Conservation (phyloP, 1,139 yeast genomes). For the Pichia sp. region DNA sequence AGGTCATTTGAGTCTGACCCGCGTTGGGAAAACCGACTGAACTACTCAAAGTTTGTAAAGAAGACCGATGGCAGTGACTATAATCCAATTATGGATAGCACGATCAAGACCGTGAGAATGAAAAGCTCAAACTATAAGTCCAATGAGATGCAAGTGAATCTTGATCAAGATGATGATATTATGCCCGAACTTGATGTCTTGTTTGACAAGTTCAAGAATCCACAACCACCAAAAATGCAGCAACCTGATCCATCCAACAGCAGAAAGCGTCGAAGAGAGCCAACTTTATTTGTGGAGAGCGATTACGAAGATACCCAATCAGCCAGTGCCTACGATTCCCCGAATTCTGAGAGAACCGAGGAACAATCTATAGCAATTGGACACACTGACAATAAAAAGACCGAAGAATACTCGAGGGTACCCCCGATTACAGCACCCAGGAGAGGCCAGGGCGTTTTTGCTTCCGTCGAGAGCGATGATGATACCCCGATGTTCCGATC, state of each 20-base stretch:
- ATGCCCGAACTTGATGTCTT: conserved; percentile 13
- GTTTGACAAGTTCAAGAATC: conserved; percentile 5
- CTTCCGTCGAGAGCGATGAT: conserved; percentile 23
- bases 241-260: background rate
- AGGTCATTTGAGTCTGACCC: conserved; percentile 11
- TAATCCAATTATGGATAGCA: conserved; percentile 24
- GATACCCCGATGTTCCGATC: conserved; percentile 34
- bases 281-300: conserved; percentile 11
- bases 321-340: too few species aligned
- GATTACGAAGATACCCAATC: conserved; percentile 12
- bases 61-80: conserved; percentile 4
- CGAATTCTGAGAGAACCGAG: too few species aligned
- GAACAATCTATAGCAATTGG: too few species aligned
- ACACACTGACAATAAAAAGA: too few species aligned
- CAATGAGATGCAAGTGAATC: conserved; percentile 10
- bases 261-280: conserved; percentile 6
- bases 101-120: conserved; percentile 20
- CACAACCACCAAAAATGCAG: background rate
- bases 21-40: conserved; percentile 19
- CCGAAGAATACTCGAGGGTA: too few species aligned
- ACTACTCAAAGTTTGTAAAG: conserved; percentile 23
- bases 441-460: background rate
- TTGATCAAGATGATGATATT: conserved; percentile 11
- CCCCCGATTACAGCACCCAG: too few species aligned
- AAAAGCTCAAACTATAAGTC: conserved; percentile 20